Conservation (phyloP, 139 green algal genomes). For the Chlorella sp. region DNA sequence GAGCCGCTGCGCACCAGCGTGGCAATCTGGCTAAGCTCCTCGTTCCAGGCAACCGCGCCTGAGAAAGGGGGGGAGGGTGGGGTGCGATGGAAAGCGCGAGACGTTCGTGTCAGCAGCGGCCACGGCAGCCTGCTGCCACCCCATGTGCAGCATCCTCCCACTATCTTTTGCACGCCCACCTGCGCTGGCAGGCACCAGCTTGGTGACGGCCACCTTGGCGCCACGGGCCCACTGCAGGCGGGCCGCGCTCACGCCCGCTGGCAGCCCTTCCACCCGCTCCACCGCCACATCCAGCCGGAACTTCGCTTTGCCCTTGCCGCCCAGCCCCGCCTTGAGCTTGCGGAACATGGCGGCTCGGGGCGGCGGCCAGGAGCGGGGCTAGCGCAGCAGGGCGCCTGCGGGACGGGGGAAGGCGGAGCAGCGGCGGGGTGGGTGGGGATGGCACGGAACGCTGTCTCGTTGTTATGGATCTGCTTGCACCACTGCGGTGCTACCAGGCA, state of each 20-base stretch:
- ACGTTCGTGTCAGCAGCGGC: not conserved
- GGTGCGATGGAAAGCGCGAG: not conserved
- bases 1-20: constrained; percentile 54
- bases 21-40: constrained; percentile 67
- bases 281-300: constrained; percentile 61
- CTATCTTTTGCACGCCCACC: constrained; percentile 24
- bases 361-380: not conserved
- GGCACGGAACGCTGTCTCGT: not conserved
- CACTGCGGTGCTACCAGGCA: too few relatives aligned
- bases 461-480: too few relatives aligned
- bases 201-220: constrained; percentile 72
- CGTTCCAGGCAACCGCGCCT: constrained; percentile 59
- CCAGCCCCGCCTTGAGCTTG: constrained; percentile 41
- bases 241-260: constrained; percentile 44
- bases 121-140: not conserved
- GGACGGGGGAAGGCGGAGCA: not conserved
- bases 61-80: not conserved
- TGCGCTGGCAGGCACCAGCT: constrained; percentile 44
- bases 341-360: constrained; percentile 47
- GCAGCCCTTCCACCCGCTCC: constrained; percentile 58
- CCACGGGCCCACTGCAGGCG: constrained; percentile 65
- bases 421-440: not conserved
- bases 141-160: not conserved
- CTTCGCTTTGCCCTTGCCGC: constrained; percentile 41
- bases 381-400: not conserved